phyloP scores from a whole-genome alignment of 768 basidiomycete genomes.

The Clitopilus hobsonii region DNA sequence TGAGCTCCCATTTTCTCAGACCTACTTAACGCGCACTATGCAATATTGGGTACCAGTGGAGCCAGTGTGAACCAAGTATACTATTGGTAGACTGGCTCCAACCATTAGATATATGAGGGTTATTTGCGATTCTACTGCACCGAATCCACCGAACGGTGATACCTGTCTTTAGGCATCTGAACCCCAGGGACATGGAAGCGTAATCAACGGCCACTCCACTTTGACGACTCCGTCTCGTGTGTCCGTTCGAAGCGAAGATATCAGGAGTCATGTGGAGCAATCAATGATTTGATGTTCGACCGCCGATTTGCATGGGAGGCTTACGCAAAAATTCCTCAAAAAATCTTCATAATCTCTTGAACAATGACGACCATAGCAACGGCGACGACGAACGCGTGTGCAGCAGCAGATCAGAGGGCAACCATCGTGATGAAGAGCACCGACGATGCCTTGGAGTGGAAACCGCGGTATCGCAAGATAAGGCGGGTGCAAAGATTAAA shows the following conservation, averaged over 20 bases:
- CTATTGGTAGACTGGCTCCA: neutral
- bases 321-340: neutral
- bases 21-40: too few species aligned
- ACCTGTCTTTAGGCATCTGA: neutral
- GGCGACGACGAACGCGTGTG: neutral
- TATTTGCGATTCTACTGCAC: neutral
- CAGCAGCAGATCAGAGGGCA: neutral
- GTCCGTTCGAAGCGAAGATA: neutral
- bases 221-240: neutral
- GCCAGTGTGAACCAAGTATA: neutral
- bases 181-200: neutral
- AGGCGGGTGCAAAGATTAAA: neutral
- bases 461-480: neutral
- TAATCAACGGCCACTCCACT: neutral
- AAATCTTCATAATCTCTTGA: neutral
- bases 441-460: slow-evolving; percentile 1
- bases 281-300: neutral
- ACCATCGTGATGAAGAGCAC: neutral
- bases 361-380: neutral
- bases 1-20: neutral
- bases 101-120: neutral
- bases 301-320: neutral
- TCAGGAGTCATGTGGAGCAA: neutral
- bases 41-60: neutral
- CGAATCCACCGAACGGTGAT: neutral